Evolutionary conservation across 306 rosid genomes (phyloP), one percentile per base, ranked within the genome.

Genomic region (Datisca glomerata): DNA sequence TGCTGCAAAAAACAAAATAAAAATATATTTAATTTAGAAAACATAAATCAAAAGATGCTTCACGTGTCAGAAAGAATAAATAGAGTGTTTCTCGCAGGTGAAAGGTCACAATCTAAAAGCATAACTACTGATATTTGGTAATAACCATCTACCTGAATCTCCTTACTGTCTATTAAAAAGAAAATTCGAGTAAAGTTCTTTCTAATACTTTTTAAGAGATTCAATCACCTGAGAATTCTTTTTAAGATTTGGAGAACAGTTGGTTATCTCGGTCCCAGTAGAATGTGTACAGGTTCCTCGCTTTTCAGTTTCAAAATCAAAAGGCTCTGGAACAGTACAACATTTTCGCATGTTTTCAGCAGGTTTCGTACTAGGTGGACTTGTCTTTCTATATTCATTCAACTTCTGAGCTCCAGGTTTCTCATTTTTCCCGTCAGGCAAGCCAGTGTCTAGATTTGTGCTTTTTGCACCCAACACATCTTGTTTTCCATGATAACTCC

Each of bases 281-380:
- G 16, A 35, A 38, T 57, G 69, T 4, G 64, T 23, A 16, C 69
- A 57, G 5, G 75, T 51, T 41, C 70, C 80, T 18, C 69, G 75
- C 67, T 64, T 81, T 47, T 72, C 94, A 44, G 83, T 61, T 40
- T 72, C 71, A 54, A 68, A 63, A 18, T 65, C 69, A 63, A 69
- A 57, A 3, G 80, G 80, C 32, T 56, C 80, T 12, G 89, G 72
- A 49, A 71, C 57, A 31, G 87, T 54, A 53, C 68, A 61, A 40
- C 59, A 66, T 47, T 66, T 60, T 19, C 48, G 80, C 58, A 65
- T 71, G 44, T 62, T 68, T 53, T 50, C 72, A 16, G 64, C 41
- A 51, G 83, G 57, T 60, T 45, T 75, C 29, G 81, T 50, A 46
- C 56, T 25, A 47, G 70, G 60, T 2, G 81, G 52, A 60, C 68